Base-by-base conservation (phyloP, 352 stramenopile genomes). In the Phytophthora rubi region DNA sequence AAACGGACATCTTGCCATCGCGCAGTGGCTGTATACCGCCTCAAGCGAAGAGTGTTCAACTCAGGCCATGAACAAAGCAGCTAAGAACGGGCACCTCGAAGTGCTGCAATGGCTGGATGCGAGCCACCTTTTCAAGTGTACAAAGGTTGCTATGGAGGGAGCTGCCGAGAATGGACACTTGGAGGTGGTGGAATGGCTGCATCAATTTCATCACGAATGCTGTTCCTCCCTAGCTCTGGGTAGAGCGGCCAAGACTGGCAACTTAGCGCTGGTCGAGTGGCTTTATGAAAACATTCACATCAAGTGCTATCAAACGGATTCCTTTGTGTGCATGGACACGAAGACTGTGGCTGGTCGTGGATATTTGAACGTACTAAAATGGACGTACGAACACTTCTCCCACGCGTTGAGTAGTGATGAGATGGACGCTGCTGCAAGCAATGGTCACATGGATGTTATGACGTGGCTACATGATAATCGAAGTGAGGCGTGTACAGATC, bases 401-500 rank as follows among this genome's bases (percentile, higher is more conserved):
- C 1, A 16, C 0, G 1, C 49, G 18, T 32, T 56, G 5, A 6
- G 39, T 21, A 7, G 8, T 13, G 3, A 18, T 9, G 49, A 10
- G 26, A 56, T 56, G 23, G 6, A 56, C 21, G 2, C 3, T 37
- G 49, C 49, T 39, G 26, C 49, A 18, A 7, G 6, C 10, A 23
- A 21, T 37, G 49, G 26, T 8, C 23, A 56, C 13, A 13, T 42
- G 23, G 49, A 56, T 10, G 26, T 56, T n/a, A 35, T 56, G 26
- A 56, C 12, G 15, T 56, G 49, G 49, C 26, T 56, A 18, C 49
- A 56, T 10, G 49, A 56, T 3, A 13, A 56, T 15, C 49, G 26
- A 37, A 56, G 13, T 8, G 49, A 56, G 7, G 49, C 4, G 5
- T 56, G 35, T 42, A 10, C 35, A 42, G 15, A 6, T 5, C 0